phyloP scores from a whole-genome alignment of 805 yeast genomes.

The Hanseniaspora vineae region DNA sequence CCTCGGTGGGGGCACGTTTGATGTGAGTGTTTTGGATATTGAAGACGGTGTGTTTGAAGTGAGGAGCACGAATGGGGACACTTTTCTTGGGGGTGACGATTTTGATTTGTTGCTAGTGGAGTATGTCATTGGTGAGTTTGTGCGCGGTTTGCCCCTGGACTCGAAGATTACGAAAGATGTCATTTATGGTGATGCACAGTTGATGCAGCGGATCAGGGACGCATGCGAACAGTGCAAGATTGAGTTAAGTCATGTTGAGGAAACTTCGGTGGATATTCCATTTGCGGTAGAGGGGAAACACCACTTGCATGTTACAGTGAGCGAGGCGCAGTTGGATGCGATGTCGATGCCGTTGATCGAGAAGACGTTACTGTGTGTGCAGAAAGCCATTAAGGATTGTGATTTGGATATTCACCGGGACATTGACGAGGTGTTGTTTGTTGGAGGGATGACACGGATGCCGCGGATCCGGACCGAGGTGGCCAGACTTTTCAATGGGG shows the following conservation, averaged over 20 bases:
- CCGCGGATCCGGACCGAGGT: constrained; percentile 62
- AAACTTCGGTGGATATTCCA: constrained; percentile 55
- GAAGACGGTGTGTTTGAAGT: constrained; percentile 77
- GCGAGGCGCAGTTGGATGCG: constrained; percentile 55
- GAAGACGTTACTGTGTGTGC: constrained; percentile 60
- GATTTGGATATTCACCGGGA: constrained; percentile 44
- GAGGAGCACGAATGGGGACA: constrained; percentile 71
- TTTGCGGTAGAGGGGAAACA: constrained; percentile 35
- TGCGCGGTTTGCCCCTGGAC: constrained; percentile 27
- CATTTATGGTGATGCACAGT: constrained; percentile 35
- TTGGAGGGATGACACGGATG: constrained; percentile 89
- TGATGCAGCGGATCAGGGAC: constrained; percentile 66
- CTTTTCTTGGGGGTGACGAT: constrained; percentile 81
- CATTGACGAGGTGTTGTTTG: constrained; percentile 57
- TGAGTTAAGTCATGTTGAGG: constrained; percentile 52
- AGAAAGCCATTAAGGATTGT: constrained; percentile 64
- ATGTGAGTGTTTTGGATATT: constrained; percentile 63
- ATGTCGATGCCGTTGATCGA: constrained; percentile 55
- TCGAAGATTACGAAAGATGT: constrained; percentile 18
- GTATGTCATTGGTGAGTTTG: constrained; percentile 45
- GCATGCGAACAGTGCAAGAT: constrained; percentile 71
- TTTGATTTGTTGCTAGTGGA: constrained; percentile 54
- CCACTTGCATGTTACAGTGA: constrained; percentile 44
- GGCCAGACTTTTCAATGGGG: constrained; percentile 37
- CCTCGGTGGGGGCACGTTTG: constrained; percentile 80